Conservation (phyloP, 345 rosid species). For the Geranium rotundifolium region DNA sequence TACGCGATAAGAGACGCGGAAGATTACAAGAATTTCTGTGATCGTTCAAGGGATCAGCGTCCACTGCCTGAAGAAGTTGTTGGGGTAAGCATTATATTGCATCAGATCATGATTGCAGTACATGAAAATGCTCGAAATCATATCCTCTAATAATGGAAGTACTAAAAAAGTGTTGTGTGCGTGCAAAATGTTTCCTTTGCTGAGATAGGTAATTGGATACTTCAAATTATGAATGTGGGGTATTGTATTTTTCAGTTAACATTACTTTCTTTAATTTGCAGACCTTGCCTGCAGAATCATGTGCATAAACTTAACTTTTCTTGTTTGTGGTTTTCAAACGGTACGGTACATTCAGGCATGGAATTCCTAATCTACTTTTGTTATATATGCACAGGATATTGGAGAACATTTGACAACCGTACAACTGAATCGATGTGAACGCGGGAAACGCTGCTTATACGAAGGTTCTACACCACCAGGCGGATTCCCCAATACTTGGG, state of each 20-base stretch:
- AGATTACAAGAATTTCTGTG: slow-evolving; percentile 83
- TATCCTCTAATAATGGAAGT: not conserved
- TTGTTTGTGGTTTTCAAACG: no score
- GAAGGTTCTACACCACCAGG: slow-evolving; percentile 78
- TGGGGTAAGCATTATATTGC: slow-evolving; percentile 40
- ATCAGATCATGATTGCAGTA: not conserved
- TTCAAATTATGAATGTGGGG: no score
- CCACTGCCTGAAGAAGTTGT: slow-evolving; percentile 84
- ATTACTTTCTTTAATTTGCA: no score
- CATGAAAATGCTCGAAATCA: not conserved
- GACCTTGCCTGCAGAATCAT: no score
- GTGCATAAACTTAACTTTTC: not conserved
- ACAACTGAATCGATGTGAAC: slow-evolving; percentile 59
- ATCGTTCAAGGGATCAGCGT: slow-evolving; percentile 75
- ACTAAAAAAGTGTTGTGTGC: not conserved
- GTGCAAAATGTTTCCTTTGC: not conserved
- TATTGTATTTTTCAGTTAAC: no score
- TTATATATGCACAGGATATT: slow-evolving; percentile 40
- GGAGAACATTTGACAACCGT: slow-evolving; percentile 76
- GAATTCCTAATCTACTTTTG: not conserved
- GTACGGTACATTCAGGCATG: not conserved
- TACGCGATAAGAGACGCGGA: slow-evolving; percentile 77
- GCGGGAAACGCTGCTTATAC: slow-evolving; percentile 72
- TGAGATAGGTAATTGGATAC: not conserved
- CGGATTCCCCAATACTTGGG: slow-evolving; percentile 87